Base-by-base conservation (phyloP, 768 basidiomycete genomes). In the Dendrothele bispora region DNA sequence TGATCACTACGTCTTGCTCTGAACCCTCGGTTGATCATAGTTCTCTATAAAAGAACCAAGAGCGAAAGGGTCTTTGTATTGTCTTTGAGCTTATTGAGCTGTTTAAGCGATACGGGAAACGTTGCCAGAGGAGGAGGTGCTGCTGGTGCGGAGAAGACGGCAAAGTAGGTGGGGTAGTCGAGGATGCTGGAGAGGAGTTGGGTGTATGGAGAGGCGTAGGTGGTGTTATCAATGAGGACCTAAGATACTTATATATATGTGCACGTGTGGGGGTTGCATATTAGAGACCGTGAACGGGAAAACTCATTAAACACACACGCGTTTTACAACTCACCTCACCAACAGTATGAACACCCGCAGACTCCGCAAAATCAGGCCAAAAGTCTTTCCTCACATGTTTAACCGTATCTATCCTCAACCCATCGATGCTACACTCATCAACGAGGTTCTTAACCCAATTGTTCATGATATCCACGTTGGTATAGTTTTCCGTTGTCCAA, bases 11-110 rank as follows among this genome's bases (percentile, higher is more conserved):
- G n/a, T n/a, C n/a, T n/a, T n/a, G n/a, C n/a, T n/a, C n/a, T 71
- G 78, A 77, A 55, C 84, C 43, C 85, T 75, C 7, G 82, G 77
- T 30, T 83, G 58, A 54, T 87, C 84, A 53, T 86, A 83, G 57
- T 86, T 86, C 67, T 86, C 86, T 6, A 87, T 61, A 70, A 87
- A 86, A 43, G 82, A 81, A 5, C 85, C 86, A n/a, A 62, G 53
- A 12, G 79, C 68, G 37, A 61, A 62, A 4, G 56, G 36, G 3
- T n/a, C n/a, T 54, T 75, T 65, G 61, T 75, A 78, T 41, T 67
- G 60, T 40, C 63, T 50, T 59, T 83, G 74, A 10, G 75, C 65
- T 44, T 71, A 67, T 28, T 50, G 48, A 25, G 58, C 53, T n/a
- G 55, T 27, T 25, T 57, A 49, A 5, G 53, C 37, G 7, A 71